Base-by-base conservation (phyloP, 495 filamentous ascomycete species). In the Bryoglossum gracile region DNA sequence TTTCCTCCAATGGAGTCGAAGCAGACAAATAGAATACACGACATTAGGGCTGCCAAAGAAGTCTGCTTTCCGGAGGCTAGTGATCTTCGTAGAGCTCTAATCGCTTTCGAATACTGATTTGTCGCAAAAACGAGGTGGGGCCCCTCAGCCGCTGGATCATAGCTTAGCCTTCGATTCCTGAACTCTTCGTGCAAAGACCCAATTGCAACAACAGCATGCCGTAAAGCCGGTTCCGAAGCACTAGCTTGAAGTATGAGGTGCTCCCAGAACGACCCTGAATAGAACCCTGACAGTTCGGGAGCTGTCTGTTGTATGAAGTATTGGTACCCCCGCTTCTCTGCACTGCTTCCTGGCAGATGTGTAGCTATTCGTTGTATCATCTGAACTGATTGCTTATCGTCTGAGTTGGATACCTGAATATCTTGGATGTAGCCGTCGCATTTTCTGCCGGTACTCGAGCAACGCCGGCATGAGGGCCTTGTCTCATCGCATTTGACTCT, bases 401-500 rank as follows among this genome's bases (percentile, higher is more conserved):
- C 13, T 10, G 42, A 10, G 10, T 4, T 25, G 3, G 30, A n/a
- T 13, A n/a, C n/a, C 10, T 37, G 14, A 11, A 44, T 4, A 17
- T 49, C 44, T 24, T 45, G 32, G 32, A n/a, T 53, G 54, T 71
- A 74, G 10, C 70, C 70, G 33, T 68, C 67, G 46, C 70, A 74
- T 14, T 56, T 61, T 30, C 65, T 58, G 17, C 69, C 68, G 9
- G 62, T 67, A 13, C 49, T 64, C 6, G 45, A 36, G 55, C 70
- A 74, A 36, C 65, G 60, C 14, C 58, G 51, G 45, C 70, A 74
- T 17, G 50, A 48, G 0, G 70, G 70, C 17, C 60, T 62, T 22
- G 60, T 54, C 36, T 72, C 69, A 40, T 71, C 70, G 36, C 70
- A 74, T 43, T 73, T 73, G 13, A 73, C 62, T 24, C 64, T 57